Evolutionary conservation across 2,329 filamentous ascomycete genomes (phyloP).

Genomic region (Colletotrichum scovillei): DNA sequence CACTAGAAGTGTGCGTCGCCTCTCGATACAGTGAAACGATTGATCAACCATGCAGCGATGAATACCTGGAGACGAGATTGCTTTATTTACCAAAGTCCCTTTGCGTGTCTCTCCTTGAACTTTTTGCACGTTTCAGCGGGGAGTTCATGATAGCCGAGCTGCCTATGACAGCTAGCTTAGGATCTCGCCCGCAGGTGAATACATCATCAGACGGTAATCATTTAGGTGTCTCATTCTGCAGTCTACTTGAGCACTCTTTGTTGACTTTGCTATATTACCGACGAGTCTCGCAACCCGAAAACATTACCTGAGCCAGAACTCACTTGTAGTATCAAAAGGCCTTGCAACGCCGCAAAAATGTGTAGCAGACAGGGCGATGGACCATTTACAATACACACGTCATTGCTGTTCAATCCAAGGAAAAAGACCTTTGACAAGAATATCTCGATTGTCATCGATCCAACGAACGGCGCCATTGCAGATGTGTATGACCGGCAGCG

Average conservation of each 20-base stretch:
- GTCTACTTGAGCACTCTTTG: background rate
- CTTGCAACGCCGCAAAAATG: background rate
- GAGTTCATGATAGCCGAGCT: background rate
- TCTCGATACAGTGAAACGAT: background rate
- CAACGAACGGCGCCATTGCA: conserved; percentile 52
- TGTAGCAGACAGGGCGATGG: background rate
- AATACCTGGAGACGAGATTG: background rate
- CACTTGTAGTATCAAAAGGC: background rate
- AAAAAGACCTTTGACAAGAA: conserved; percentile 52
- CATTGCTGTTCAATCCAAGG: conserved; percentile 58
- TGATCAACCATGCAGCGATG: background rate
- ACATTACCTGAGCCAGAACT: background rate
- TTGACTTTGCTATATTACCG: background rate
- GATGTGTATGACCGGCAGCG: conserved; percentile 44
- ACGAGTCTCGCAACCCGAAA: background rate
- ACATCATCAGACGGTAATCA: background rate
- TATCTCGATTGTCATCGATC: conserved; percentile 55
- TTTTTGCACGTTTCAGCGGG: too few relatives aligned
- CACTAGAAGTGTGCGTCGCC: background rate
- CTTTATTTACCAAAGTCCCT: background rate
- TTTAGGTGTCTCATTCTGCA: background rate
- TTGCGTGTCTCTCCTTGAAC: background rate
- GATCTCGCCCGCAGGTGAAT: background rate
- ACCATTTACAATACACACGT: conserved; percentile 54
- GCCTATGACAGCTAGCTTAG: conserved; percentile 3